These are phyloP conservation scores for Ganoderma meredithae DNA, from an alignment of 1,284 basidiomycete species.

Conservation along the genomic window DNA sequence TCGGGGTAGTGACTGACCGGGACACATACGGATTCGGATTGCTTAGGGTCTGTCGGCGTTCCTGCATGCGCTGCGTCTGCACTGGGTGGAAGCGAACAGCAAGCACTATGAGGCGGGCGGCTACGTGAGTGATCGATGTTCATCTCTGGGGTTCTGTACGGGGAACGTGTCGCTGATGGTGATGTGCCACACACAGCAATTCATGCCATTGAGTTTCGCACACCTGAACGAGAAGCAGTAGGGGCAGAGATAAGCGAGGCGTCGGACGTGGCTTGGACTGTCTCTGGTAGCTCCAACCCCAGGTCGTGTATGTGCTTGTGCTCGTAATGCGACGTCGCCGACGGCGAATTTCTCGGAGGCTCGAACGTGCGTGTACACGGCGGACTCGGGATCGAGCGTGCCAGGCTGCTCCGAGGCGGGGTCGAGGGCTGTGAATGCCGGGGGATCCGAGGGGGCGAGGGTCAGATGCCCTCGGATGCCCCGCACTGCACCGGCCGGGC, in stretches of 20 bases:
- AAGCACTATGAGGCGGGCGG: constrained; percentile 95
- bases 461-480: constrained; percentile 21
- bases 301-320: constrained; percentile 18
- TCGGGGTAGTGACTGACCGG: constrained; percentile 29
- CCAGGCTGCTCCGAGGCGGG: background rate
- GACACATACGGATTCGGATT: constrained; percentile 10
- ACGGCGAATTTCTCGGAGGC: constrained; percentile 22
- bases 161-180: constrained; percentile 40
- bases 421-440: constrained; percentile 4
- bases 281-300: background rate
- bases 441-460: constrained; percentile 25
- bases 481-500: constrained; percentile 29
- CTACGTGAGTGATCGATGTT: constrained; percentile 65
- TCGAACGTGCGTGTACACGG: constrained; percentile 6
- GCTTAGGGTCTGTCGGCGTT: constrained; percentile 90
- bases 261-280: constrained; percentile 32
- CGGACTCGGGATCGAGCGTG: background rate
- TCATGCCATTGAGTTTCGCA: constrained; percentile 72
- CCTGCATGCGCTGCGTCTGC: constrained; percentile 94
- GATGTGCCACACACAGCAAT: constrained; percentile 53
- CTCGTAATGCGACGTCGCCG: constrained; percentile 28
- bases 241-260: constrained; percentile 21
- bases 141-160: constrained; percentile 37
- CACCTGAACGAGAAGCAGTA: constrained; percentile 49
- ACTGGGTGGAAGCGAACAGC: constrained; percentile 98